A percentile compares a stretch with the other conserved stretches of the same genome.
phyloP scores from a whole-genome alignment of 176 grass and related monocot species.

The Eragrostis curvula region DNA sequence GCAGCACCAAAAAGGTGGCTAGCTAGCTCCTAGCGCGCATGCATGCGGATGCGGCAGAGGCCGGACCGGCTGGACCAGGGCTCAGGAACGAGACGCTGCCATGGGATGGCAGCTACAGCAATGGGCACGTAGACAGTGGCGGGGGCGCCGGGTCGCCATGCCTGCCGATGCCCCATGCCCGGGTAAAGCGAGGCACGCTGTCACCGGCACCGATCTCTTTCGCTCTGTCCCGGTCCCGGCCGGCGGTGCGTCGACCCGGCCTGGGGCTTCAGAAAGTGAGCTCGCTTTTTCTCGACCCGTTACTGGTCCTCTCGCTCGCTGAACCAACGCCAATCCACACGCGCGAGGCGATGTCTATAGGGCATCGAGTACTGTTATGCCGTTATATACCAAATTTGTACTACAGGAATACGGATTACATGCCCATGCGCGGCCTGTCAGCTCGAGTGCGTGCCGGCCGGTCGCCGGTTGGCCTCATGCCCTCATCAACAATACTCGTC shows the following conservation, averaged over 20 bases:
- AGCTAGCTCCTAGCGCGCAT: background rate
- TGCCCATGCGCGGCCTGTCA: too few species aligned
- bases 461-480: too few species aligned
- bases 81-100: background rate
- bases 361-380: too few species aligned
- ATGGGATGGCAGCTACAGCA: background rate
- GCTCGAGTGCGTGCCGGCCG: too few species aligned
- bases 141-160: background rate
- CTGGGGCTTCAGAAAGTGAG: background rate
- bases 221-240: background rate
- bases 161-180: background rate
- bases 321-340: too few species aligned
- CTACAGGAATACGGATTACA: too few species aligned
- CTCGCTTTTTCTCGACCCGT: background rate
- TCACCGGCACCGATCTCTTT: background rate
- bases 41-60: background rate
- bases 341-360: too few species aligned
- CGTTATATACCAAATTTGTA: too few species aligned
- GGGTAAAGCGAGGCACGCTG: constrained; percentile 17
- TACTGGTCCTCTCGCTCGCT: too few species aligned
- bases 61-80: too few species aligned
- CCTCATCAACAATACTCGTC: too few species aligned
- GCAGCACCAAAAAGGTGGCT: background rate
- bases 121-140: background rate
- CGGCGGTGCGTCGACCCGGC: background rate